Base-by-base conservation (phyloP, 2,329 filamentous ascomycete genomes). In the Westerdykella sp. region DNA sequence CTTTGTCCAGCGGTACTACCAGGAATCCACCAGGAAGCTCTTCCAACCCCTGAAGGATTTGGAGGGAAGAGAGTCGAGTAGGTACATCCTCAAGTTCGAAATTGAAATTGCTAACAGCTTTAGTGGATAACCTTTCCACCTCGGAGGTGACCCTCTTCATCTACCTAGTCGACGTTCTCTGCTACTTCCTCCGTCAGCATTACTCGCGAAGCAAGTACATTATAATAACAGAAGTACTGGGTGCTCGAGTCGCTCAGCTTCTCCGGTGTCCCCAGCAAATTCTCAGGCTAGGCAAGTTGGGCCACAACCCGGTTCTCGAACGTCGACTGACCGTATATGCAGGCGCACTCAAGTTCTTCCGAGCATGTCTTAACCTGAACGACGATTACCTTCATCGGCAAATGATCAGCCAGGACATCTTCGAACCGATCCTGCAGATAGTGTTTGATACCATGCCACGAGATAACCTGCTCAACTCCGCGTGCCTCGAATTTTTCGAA, bases 291-390 rank as follows among this genome's bases (percentile, higher is more conserved):
- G 86, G 86, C 90, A 72, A 68, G 83, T 71, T 15, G 9, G 18
- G 1, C 16, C 10, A 6, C 10, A 14, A 31, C 13, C 12, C 25
- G 9, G 7, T 28, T 10, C 25, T 28, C 25, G 25, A 35, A 14
- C 9, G 32, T 14, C 3, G 6, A 18, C n/a, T 35, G 32, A 35
- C 13, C 5, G 15, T 18, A 16, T 5, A 42, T 6, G 2, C 37
- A 90, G 87, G 88, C 56, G 87, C 90, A 5, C 78, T 98, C 53
- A 93, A 95, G 63, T 96, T 95, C 70, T 91, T 97, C 72, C 85
- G 91, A 28, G 87, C 86, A 36, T 79, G 95, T 47, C 78, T 96
- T 45, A 82, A 83, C 37, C 76, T 95, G 31, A 84, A 93, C 59
- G 91, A 97, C 62, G 88, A 94, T 42, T 95, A 93, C 55, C 95